These are phyloP conservation scores for Alliaria petiolata DNA, from an alignment of 345 rosid genomes.

Conservation along the genomic window DNA sequence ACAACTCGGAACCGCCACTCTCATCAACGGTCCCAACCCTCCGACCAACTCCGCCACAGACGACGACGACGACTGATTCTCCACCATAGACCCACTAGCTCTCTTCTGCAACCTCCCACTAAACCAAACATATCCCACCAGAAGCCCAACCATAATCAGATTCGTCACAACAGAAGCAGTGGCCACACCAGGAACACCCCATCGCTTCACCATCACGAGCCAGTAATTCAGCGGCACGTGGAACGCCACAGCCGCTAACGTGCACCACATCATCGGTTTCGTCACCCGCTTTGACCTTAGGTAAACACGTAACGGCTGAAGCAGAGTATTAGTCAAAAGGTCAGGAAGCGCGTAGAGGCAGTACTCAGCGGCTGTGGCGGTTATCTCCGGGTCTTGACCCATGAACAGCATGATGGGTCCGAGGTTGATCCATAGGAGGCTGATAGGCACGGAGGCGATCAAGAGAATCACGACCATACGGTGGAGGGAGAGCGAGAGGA, in stretches of 20 bases:
- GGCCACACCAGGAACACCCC: slow-evolving; percentile 96
- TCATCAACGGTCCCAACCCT: slow-evolving; percentile 72
- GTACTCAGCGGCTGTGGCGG: slow-evolving; percentile 80
- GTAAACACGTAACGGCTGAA: slow-evolving; percentile 87
- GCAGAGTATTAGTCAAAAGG: slow-evolving; percentile 76
- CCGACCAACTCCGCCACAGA: slow-evolving; percentile 39
- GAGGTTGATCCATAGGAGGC: slow-evolving; percentile 80
- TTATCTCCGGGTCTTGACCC: slow-evolving; percentile 83
- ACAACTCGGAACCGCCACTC: slow-evolving; percentile 91
- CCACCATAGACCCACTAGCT: slow-evolving; percentile 36
- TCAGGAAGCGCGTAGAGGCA: slow-evolving; percentile 88
- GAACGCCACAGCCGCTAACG: slow-evolving; percentile 64
- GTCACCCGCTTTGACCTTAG: slow-evolving; percentile 83
- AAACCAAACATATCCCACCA: slow-evolving; percentile 74
- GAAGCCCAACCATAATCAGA: slow-evolving; percentile 68
- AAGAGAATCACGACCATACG: slow-evolving; percentile 85
- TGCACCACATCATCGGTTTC: slow-evolving; percentile 97
- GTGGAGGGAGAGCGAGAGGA: slow-evolving; percentile 74
- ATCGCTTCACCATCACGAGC: slow-evolving; percentile 48
- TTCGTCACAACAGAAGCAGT: slow-evolving; percentile 88
- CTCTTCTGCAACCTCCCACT: slow-evolving; percentile 55
- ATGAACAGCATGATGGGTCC: slow-evolving; percentile 74
- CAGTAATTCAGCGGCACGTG: slow-evolving; percentile 83
- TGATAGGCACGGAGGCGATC: slow-evolving; percentile 70
- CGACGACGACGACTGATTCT: slow-evolving; percentile 23